These are phyloP conservation scores for Mesotaenium endlicherianum DNA, from an alignment of 139 green algal genomes.

Conservation along the genomic window DNA sequence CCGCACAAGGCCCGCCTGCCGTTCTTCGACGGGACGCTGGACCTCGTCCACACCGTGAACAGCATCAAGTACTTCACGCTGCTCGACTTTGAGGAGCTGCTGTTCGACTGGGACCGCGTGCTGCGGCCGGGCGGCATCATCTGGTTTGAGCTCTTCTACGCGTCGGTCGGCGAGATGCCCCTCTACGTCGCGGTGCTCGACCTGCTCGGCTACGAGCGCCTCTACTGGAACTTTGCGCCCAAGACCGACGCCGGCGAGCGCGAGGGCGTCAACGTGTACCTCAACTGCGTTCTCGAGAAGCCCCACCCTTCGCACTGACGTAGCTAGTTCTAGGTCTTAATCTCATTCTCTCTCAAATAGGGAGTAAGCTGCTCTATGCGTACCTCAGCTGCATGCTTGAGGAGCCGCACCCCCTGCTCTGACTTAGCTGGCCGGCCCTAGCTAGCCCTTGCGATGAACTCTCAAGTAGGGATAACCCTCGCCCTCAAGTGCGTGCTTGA, in stretches of 20 bases:
- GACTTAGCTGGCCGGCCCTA: no score
- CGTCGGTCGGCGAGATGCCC: slow-evolving; percentile 25
- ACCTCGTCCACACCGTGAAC: slow-evolving; percentile 37
- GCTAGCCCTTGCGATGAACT: no score
- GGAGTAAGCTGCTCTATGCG: no score
- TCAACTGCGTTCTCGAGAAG: slow-evolving; percentile 38
- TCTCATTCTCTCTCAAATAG: no score
- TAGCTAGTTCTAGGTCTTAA: no score
- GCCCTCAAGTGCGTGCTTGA: no score
- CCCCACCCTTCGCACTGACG: no score
- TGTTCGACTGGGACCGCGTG: slow-evolving; percentile 42
- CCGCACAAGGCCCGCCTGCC: slow-evolving; percentile 36
- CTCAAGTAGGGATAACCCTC: no score
- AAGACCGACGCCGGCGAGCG: slow-evolving; percentile 26
- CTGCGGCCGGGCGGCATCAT: slow-evolving; percentile 29
- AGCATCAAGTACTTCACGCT: slow-evolving; percentile 43
- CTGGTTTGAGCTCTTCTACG: slow-evolving; percentile 49
- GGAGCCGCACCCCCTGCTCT: no score
- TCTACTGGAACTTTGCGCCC: slow-evolving; percentile 26
- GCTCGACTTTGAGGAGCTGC: slow-evolving; percentile 40
- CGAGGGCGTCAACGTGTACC: slow-evolving; percentile 27
- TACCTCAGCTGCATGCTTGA: no score
- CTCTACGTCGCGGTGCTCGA: slow-evolving; percentile 32
- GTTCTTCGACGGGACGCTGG: slow-evolving; percentile 43
- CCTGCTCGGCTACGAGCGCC: slow-evolving; percentile 14